phyloP scores from a whole-genome alignment of 129 eudicot species.

The Flaveria robusta region DNA sequence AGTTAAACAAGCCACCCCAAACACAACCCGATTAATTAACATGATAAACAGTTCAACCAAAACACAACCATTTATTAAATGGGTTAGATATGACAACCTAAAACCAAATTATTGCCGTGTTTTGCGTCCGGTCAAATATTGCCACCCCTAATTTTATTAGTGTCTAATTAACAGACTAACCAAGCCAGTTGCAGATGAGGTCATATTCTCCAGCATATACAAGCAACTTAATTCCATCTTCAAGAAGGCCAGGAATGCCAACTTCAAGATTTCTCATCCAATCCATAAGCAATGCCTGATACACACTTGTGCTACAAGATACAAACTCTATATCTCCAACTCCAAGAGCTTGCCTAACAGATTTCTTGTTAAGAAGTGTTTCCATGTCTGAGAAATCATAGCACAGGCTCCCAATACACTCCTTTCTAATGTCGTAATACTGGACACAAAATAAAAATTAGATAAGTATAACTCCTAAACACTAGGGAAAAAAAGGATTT shows the following conservation, averaged over 20 bases:
- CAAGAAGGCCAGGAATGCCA: conserved; percentile 74
- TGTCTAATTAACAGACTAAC: conserved; percentile 38
- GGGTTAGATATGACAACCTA: no score
- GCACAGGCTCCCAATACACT: conserved; percentile 61
- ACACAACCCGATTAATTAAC: no score
- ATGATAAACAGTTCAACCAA: no score
- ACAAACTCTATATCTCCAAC: conserved; percentile 75
- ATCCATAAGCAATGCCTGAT: conserved; percentile 62
- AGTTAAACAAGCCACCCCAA: no score
- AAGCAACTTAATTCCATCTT: conserved; percentile 68
- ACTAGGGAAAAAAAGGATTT: not conserved
- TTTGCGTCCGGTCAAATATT: no score
- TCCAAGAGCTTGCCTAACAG: conserved; percentile 62
- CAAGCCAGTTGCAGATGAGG: conserved; percentile 90
- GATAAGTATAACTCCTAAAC: not conserved
- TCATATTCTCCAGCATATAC: conserved; percentile 84
- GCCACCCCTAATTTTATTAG: not conserved
- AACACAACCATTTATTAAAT: no score
- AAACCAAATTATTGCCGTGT: no score
- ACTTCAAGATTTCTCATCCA: conserved; percentile 85
- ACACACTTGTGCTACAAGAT: conserved; percentile 67
- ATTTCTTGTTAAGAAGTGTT: conserved; percentile 44
- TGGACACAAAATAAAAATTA: conserved; percentile 29
- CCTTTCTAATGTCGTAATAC: conserved; percentile 77
- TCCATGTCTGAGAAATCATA: conserved; percentile 88